These are phyloP conservation scores for Leptographium procerum DNA, from an alignment of 2,329 filamentous ascomycete species.

Conservation along the genomic window DNA sequence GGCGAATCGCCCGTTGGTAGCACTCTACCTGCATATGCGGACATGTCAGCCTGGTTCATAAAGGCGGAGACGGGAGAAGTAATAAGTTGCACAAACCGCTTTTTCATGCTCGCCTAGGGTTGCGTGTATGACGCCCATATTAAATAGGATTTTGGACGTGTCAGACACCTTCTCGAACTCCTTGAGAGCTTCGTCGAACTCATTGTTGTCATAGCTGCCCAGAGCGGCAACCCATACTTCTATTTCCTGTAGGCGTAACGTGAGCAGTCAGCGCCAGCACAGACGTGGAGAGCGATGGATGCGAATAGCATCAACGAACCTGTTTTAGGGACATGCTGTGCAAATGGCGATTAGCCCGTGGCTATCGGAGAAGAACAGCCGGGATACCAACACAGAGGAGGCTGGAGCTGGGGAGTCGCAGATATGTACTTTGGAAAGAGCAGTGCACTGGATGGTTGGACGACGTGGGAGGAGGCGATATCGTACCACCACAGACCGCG, in stretches of 20 bases:
- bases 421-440: not conserved
- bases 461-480: not conserved
- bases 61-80: not conserved
- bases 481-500: not conserved
- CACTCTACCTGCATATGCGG: constrained; percentile 61
- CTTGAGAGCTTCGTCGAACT: constrained; percentile 80
- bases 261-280: not conserved
- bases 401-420: not conserved
- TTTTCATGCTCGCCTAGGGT: constrained; percentile 92
- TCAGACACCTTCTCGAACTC: constrained; percentile 82
- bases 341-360: not conserved
- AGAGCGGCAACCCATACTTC: constrained; percentile 95
- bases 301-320: not conserved
- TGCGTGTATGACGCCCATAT: constrained; percentile 94
- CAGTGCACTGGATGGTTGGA: not conserved
- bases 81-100: constrained; percentile 53
- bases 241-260: constrained; percentile 66
- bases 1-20: constrained; percentile 80
- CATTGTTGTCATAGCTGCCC: constrained; percentile 87
- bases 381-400: not conserved
- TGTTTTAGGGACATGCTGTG: not conserved
- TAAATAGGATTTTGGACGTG: constrained; percentile 97
- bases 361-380: not conserved
- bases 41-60: not conserved
- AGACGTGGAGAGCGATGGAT: not conserved